Conservation (phyloP, 1,139 yeast species). For the Magnusiomyces tetraspermus region DNA sequence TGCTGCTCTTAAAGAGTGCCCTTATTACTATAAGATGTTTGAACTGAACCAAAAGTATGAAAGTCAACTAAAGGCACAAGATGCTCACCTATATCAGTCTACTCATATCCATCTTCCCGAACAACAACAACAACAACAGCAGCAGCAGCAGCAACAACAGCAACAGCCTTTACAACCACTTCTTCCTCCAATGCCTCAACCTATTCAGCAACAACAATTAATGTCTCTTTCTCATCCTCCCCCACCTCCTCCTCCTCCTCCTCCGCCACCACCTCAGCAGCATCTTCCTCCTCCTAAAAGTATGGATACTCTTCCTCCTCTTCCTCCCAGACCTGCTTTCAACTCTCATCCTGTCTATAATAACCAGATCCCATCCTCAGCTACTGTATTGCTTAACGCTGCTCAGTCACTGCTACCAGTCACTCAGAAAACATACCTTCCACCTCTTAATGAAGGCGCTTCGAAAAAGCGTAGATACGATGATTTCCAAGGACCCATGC, state of each 20-base stretch:
- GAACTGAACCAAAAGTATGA: constrained; percentile 2
- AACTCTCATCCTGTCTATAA: background rate
- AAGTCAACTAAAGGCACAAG: constrained; percentile 3
- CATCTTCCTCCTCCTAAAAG: background rate
- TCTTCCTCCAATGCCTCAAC: background rate
- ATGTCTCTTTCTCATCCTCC: background rate
- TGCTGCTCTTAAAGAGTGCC: constrained; percentile 5
- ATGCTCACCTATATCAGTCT: constrained; percentile 4
- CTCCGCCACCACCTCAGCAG: background rate
- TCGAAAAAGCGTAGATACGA: background rate
- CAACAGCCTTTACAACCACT: constrained; percentile 1
- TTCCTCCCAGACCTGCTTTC: background rate
- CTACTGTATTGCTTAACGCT: constrained; percentile 2
- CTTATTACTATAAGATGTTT: constrained; percentile 4
- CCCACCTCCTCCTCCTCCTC: constrained; percentile 4
- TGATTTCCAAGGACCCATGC: background rate
- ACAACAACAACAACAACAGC: constrained; percentile 4
- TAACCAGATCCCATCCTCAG: constrained; percentile 1
- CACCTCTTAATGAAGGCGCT: background rate
- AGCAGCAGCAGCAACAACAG: constrained; percentile 2
- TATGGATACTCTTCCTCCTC: background rate
- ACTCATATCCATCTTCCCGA: background rate
- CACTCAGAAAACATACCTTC: background rate
- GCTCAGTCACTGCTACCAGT: background rate
- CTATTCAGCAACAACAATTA: background rate